Conservation (phyloP, 2,329 filamentous ascomycete species). For the Aaosphaeria pasadenensis region DNA sequence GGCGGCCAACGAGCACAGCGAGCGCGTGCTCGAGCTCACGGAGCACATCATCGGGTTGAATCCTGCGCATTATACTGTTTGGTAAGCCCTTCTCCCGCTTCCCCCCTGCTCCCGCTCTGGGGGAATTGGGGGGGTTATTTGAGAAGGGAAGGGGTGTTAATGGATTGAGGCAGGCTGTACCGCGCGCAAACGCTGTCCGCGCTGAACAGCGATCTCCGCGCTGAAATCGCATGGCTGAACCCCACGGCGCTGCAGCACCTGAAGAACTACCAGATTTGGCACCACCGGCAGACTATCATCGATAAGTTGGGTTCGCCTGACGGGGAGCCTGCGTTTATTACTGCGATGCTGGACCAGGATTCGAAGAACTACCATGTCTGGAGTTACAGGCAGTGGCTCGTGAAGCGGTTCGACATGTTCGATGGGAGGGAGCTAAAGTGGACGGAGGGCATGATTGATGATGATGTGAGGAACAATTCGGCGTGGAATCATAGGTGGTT, state of each 20-base stretch:
- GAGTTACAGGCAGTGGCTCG: constrained; percentile 82
- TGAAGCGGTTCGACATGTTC: constrained; percentile 59
- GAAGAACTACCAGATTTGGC: constrained; percentile 99
- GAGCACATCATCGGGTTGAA: constrained; percentile 90
- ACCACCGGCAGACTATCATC: constrained; percentile 59
- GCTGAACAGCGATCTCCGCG: constrained; percentile 61
- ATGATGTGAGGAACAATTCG: constrained; percentile 91
- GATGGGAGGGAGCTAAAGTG: constrained; percentile 65
- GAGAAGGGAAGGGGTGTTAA: too few relatives aligned
- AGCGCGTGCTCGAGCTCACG: constrained; percentile 75
- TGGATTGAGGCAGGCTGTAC: constrained; percentile 61
- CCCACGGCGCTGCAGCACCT: constrained; percentile 75
- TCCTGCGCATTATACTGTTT: constrained; percentile 96
- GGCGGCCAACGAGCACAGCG: constrained; percentile 79
- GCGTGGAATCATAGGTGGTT: constrained; percentile 98
- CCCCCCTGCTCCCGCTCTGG: too few relatives aligned
- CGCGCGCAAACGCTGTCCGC: constrained; percentile 74
- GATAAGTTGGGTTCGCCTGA: constrained; percentile 57
- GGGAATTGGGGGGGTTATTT: too few relatives aligned
- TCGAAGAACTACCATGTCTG: constrained; percentile 99
- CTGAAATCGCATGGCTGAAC: constrained; percentile 86
- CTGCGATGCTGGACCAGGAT: constrained; percentile 77
- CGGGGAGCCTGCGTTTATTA: constrained; percentile 73
- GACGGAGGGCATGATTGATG: constrained; percentile 68
- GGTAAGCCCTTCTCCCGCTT: constrained; percentile 56